Conservation (phyloP, 169 alveolate species). For the Plasmodium knowlesi region DNA sequence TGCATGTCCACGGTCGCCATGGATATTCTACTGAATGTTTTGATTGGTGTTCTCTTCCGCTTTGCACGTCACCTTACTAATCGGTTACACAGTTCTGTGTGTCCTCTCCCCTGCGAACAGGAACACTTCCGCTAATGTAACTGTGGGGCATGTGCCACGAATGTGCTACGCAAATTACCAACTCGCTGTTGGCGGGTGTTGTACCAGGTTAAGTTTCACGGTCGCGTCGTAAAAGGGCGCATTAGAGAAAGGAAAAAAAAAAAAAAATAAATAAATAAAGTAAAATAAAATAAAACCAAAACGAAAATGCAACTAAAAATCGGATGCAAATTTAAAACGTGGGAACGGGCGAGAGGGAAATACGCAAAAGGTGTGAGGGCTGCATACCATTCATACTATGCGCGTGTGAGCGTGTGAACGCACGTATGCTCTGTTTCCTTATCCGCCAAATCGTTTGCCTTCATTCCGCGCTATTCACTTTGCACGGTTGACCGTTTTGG, state of each 20-base stretch:
- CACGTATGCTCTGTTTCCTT: slow-evolving; percentile 19
- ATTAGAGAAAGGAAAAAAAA: neutral
- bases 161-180: neutral
- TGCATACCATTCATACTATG: neutral
- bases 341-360: neutral
- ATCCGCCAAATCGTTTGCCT: neutral
- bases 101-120: too few relatives aligned
- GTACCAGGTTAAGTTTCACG: neutral
- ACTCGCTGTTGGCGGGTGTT: neutral
- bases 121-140: neutral
- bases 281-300: neutral
- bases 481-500: neutral
- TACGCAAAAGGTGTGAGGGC: neutral
- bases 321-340: neutral
- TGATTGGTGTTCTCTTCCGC: too few relatives aligned
- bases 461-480: neutral
- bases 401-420: neutral
- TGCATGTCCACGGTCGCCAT: slow-evolving; percentile 75
- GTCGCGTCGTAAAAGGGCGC: neutral
- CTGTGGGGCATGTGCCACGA: neutral
- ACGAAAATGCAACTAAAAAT: neutral
- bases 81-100: too few relatives aligned
- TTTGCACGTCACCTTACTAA: too few relatives aligned
- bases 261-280: too few relatives aligned
- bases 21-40: neutral